Evolutionary conservation across 2,329 filamentous ascomycete genomes (phyloP).

Genomic region (Periconia sp.): DNA sequence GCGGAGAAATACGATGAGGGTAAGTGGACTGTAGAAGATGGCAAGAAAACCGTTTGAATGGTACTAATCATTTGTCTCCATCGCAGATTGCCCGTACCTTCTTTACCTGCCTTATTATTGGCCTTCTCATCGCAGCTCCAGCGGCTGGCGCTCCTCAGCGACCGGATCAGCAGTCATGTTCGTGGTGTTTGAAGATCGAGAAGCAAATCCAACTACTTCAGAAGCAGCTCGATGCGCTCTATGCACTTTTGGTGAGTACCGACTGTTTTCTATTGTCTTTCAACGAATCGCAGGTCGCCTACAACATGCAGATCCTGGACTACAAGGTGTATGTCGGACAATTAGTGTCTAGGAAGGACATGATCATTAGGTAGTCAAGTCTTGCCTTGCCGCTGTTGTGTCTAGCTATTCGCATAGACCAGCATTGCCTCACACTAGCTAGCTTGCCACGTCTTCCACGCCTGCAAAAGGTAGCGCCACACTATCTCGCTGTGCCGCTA

Average conservation of each 20-base stretch:
- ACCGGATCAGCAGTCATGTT: slow-evolving; percentile 7
- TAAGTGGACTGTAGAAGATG: slow-evolving; percentile 4
- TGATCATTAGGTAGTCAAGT: background rate
- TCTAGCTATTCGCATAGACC: background rate
- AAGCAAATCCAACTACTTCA: slow-evolving; percentile 7
- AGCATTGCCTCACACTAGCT: background rate
- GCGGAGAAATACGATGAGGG: slow-evolving; percentile 2
- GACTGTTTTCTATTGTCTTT: background rate
- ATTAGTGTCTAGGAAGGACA: too few species aligned
- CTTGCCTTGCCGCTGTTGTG: background rate
- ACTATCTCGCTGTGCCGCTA: too few species aligned
- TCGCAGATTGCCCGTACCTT: slow-evolving; percentile 10
- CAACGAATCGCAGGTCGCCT: too few species aligned
- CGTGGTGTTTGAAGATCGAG: slow-evolving; percentile 5
- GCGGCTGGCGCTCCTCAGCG: slow-evolving; percentile 6
- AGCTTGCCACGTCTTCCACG: background rate
- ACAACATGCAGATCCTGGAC: too few species aligned
- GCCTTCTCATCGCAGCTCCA: slow-evolving; percentile 1
- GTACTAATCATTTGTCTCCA: background rate
- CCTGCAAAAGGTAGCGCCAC: too few species aligned
- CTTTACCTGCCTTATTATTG: background rate
- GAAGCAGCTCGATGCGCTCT: slow-evolving; percentile 10
- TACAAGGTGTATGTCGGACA: too few species aligned
- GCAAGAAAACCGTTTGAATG: slow-evolving; percentile 1
- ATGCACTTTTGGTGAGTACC: slow-evolving; percentile 5